phyloP scores from a whole-genome alignment of 345 rosid species.

The Pistacia integerrima region DNA sequence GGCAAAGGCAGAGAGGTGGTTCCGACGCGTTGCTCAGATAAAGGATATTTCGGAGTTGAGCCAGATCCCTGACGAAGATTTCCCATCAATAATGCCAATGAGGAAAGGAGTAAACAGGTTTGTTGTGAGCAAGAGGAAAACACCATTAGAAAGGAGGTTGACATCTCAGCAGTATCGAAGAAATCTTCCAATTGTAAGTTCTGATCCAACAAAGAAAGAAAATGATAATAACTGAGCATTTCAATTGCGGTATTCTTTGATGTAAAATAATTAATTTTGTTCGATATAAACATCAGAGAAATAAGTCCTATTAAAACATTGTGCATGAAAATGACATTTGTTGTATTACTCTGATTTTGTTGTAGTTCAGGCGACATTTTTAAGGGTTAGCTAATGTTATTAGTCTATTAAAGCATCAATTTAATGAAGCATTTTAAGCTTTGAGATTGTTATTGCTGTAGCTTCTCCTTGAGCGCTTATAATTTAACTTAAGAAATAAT shows the following conservation, averaged over 20 bases:
- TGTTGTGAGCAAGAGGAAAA: slow-evolving; percentile 94
- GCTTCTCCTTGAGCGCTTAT: too few species aligned
- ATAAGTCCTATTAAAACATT: neutral
- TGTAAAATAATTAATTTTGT: neutral
- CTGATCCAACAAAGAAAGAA: slow-evolving; percentile 48
- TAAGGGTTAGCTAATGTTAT: too few species aligned
- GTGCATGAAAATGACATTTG: neutral
- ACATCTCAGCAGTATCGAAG: slow-evolving; percentile 76
- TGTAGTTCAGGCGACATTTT: neutral
- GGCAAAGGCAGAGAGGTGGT: slow-evolving; percentile 99
- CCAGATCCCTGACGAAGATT: slow-evolving; percentile 95
- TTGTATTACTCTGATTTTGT: neutral
- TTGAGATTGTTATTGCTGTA: too few species aligned
- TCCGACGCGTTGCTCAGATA: slow-evolving; percentile 82
- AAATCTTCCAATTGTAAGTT: slow-evolving; percentile 55
- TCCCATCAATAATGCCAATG: slow-evolving; percentile 99
- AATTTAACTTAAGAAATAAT: too few species aligned
- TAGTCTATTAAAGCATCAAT: too few species aligned
- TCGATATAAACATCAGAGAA: neutral
- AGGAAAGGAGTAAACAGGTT: slow-evolving; percentile 96
- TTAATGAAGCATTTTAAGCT: too few species aligned
- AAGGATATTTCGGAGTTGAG: slow-evolving; percentile 98
- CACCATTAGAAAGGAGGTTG: slow-evolving; percentile 87
- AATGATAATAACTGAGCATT: slow-evolving; percentile 31
- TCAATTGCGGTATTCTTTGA: neutral